Evolutionary conservation across 345 rosid species (phyloP), one percentile per base, ranked within the genome.

Genomic region (Populus simonii): DNA sequence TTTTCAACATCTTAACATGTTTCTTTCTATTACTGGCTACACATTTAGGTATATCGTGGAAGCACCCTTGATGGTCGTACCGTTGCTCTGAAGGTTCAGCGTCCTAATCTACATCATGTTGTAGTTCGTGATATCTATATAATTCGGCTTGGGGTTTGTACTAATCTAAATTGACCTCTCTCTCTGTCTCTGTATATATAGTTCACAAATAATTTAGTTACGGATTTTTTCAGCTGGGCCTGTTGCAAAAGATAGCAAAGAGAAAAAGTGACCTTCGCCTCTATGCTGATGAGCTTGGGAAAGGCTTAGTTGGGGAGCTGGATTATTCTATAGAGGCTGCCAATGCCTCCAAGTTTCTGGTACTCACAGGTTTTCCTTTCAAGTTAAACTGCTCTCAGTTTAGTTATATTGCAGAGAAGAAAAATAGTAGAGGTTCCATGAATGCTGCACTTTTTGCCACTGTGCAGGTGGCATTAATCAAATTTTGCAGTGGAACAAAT

Each of bases 231-330:
- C 88, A 94, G 98, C 83, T 94, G 73, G 98, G 97, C 25, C 73
- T 94, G 72, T 51, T 94, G 85, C 94, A 92, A 89, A 94, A 90
- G 87, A 83, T 94, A 78, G 93, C 94, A 27, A 94, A 92, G 85
- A 88, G 97, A 80, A 91, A 92, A 84, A 89, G 72, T 84, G 97
- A 94, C 79, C 93, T 88, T 83, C 91, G 97, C 62, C 87, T 92
- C 27, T 94, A 94, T 83, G 98, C 97, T 75, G 98, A 94, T 85
- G 98, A 94, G 86, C 94, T 94, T 65, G 98, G 98, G 78, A 94
- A 86, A 85, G 97, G 98, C 65, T 88, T 94, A 80, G 95, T 90
- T 77, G 97, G 97, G 74, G 98, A 94, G 86, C 84, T 94, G 81
- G 98, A 94, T 85, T 94, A 90, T 78, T 83, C 82, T 71, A 82